Evolutionary conservation across 495 filamentous ascomycete genomes (phyloP), one percentile per base, ranked within the genome.

Genomic region (Pyrenula aspistea): DNA sequence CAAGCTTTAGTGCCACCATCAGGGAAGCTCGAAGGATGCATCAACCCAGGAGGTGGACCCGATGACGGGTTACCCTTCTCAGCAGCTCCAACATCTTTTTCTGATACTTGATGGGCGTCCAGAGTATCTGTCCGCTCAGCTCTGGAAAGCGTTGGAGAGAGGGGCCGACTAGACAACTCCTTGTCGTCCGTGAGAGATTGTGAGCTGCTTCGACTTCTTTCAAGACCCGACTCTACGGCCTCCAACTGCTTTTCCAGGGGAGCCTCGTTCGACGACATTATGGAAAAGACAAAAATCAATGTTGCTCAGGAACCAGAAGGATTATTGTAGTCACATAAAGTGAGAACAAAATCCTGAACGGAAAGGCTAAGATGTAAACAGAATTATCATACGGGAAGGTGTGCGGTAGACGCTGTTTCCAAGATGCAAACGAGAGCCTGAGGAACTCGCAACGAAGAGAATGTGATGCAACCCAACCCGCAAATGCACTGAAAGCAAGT

Each of bases 1-100:
- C 86, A 89, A n/a, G 86, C 86, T 56, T 78, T 66, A 2, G 72
- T 25, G 1, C 86, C 86, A 51, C 84, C 84, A 66, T 89, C 86
- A 0, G 85, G 85, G 58, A 81, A 85, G 2, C 31, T 42, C 15
- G 4, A 15, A 4, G 31, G 55, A 19, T 20, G 8, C 31, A 42
- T 42, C 31, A 42, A 8, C 8, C 31, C 31, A 15, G 31, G 31
- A 42, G 31, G 15, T 4, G 31, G 31, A 4, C 31, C 15, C 15
- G 31, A 42, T 42, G 31, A 15, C 8, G 31, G 8, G 8, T 42
- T 4, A 8, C 31, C 31, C 15, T 42, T 42, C 31, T 42, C 31
- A 42, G 31, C 31, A 8, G 4, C 15, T 15, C 31, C 31, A 4
- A 42, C 8, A 42, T 42, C 31, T 8, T 42, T 42, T 42, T 42